Percentiles rank a stretch among this genome's conserved stretches.
Conservation (phyloP, 1,284 basidiomycete genomes). For the Rhodotorula glutinis region DNA sequence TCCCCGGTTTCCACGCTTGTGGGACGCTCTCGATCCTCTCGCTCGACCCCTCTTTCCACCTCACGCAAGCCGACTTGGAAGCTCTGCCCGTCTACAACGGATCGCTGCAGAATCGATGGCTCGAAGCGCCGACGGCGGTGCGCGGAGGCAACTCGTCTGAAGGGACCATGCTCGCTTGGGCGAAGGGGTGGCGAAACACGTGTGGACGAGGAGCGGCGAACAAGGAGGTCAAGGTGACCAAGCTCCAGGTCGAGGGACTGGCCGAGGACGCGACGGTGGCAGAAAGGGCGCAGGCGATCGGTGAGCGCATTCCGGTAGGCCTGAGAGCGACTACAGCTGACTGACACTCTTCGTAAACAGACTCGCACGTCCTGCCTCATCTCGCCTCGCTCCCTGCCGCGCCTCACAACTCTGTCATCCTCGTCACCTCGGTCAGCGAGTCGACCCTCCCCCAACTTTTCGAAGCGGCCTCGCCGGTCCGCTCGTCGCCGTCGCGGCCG, state of each 20-base stretch:
- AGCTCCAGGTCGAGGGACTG: conserved; percentile 2
- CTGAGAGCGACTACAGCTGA: no score
- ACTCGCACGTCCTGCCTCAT: conserved; percentile 6
- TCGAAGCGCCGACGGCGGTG: not conserved
- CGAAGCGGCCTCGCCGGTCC: conserved; percentile 12
- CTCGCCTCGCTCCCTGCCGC: conserved; percentile 12
- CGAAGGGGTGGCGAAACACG: conserved; percentile 8
- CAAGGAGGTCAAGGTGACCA: conserved; percentile 16
- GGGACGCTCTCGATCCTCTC: conserved; percentile 14
- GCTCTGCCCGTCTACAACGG: not conserved
- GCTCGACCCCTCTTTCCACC: conserved; percentile 9
- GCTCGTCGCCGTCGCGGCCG: not conserved
- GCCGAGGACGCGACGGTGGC: not conserved
- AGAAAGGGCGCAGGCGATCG: not conserved
- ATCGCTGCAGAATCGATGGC: not conserved
- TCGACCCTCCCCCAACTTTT: conserved; percentile 9
- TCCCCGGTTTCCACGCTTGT: conserved; percentile 21
- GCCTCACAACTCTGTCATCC: conserved; percentile 18
- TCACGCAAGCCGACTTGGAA: conserved; percentile 3
- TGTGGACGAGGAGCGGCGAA: conserved; percentile 21
- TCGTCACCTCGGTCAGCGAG: conserved; percentile 13
- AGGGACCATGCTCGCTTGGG: conserved; percentile 14
- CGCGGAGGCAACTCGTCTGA: conserved; percentile 5
- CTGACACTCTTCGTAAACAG: not conserved
- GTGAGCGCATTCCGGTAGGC: not conserved